phyloP scores from a whole-genome alignment of 2,329 filamentous ascomycete genomes.

The Penicillium sp. region DNA sequence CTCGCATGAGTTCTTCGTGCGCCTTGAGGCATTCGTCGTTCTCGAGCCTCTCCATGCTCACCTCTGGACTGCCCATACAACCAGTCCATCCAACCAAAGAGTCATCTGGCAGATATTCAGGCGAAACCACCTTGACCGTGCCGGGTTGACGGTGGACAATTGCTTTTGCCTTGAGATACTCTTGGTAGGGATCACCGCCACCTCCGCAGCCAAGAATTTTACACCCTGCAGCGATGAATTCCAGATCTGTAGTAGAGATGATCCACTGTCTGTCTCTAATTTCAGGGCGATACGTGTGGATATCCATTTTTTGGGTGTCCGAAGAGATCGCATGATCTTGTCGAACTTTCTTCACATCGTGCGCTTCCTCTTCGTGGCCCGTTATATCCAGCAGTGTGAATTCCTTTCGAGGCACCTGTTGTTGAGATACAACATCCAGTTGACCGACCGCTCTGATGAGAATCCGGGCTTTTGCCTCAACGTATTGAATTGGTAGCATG shows the following conservation, averaged over 20 bases:
- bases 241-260: not conserved
- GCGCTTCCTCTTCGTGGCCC: not conserved
- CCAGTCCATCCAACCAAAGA: not conserved
- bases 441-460: not conserved
- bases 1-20: not conserved
- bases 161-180: not conserved
- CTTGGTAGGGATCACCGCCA: not conserved
- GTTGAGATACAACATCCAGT: not conserved
- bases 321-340: not conserved
- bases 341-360: not conserved
- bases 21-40: not conserved
- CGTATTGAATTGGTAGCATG: not conserved
- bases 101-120: not conserved
- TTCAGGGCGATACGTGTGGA: not conserved
- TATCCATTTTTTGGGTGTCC: not conserved
- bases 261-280: not conserved
- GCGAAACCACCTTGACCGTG: not conserved
- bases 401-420: not conserved
- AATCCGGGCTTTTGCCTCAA: not conserved
- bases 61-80: not conserved
- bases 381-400: not conserved
- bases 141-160: not conserved
- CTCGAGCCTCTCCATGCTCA: not conserved
- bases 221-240: not conserved
- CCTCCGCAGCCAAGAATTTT: not conserved